These are phyloP conservation scores for Ambrosia hybrid DNA, from an alignment of 140 eudicot species.

Conservation along the genomic window DNA sequence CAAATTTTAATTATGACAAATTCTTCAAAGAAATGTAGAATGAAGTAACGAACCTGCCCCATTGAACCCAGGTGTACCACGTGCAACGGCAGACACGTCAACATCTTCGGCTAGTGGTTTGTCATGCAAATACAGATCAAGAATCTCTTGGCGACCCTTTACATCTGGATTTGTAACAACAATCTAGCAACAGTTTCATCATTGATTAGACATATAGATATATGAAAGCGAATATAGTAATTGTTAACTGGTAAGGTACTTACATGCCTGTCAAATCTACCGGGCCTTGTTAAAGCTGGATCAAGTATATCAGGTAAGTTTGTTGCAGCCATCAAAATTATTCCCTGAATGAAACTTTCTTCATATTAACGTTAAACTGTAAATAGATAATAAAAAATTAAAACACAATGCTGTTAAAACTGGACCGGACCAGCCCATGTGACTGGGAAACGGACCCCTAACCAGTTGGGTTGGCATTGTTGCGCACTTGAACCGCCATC, in stretches of 20 bases:
- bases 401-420: no score
- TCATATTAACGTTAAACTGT: not conserved
- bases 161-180: slow-evolving; percentile 97
- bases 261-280: slow-evolving; percentile 99
- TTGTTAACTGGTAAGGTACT: slow-evolving; percentile 31
- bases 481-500: no score
- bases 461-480: no score
- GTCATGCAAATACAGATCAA: slow-evolving; percentile 84
- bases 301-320: slow-evolving; percentile 99
- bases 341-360: slow-evolving; percentile 55
- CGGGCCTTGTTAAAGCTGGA: slow-evolving; percentile 98
- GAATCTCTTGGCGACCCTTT: slow-evolving; percentile 91
- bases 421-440: no score
- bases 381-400: not conserved
- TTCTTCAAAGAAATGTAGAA: slow-evolving; percentile 6
- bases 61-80: slow-evolving; percentile 98
- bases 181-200: slow-evolving; percentile 48
- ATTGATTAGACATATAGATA: slow-evolving; percentile 3
- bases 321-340: slow-evolving; percentile 98
- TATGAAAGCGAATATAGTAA: slow-evolving; percentile 9
- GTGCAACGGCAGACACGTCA: slow-evolving; percentile 82
- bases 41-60: slow-evolving; percentile 67
- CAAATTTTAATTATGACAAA: no score
- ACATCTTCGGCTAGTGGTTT: slow-evolving; percentile 88
- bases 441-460: no score